Percentiles rank a stretch among this genome's conserved stretches.
These are phyloP conservation scores for Rubus parviflorus DNA, from an alignment of 306 rosid genomes.

Conservation along the genomic window DNA sequence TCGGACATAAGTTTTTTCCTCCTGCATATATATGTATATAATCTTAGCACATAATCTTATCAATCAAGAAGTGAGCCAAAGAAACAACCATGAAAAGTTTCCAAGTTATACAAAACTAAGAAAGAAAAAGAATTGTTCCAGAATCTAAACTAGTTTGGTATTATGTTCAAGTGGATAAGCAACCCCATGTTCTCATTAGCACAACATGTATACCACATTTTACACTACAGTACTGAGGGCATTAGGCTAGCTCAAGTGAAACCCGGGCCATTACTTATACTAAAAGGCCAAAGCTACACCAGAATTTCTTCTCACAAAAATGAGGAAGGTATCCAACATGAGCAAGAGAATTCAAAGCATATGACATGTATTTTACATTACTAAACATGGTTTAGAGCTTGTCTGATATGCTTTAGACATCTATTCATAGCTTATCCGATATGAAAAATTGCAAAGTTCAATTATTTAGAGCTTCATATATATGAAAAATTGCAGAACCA, in stretches of 20 bases:
- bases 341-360: too few relatives aligned
- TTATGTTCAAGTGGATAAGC: too few relatives aligned
- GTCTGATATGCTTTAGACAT: too few relatives aligned
- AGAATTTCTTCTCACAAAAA: background rate
- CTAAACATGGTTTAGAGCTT: too few relatives aligned
- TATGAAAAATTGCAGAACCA: too few relatives aligned
- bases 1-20: too few relatives aligned
- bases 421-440: too few relatives aligned
- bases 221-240: too few relatives aligned
- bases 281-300: background rate
- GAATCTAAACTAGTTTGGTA: background rate
- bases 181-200: background rate
- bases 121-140: background rate
- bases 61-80: background rate
- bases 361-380: too few relatives aligned
- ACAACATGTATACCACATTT: background rate
- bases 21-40: too few relatives aligned
- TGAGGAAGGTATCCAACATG: background rate
- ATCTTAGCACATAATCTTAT: background rate
- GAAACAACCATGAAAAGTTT: background rate
- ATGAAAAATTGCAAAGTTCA: too few relatives aligned
- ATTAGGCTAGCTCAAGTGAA: background rate
- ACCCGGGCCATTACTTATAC: background rate
- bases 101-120: background rate
- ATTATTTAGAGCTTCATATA: too few relatives aligned